Base-by-base conservation (phyloP, 2,329 filamentous ascomycete species). In the Colletotrichum magnum region DNA sequence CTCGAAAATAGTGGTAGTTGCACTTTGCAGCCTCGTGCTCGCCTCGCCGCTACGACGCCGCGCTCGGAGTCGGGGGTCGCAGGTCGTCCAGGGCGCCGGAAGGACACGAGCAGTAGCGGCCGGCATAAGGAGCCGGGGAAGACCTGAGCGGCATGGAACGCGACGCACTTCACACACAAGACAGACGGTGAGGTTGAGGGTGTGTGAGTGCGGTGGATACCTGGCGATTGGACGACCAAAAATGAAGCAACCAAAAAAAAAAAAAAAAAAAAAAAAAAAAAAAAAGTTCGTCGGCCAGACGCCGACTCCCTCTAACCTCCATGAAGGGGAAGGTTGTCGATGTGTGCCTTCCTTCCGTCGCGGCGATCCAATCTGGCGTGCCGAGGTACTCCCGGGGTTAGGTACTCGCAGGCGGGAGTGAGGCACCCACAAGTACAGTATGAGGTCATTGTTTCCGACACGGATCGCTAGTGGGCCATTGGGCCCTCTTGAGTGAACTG, bases 371-470 rank as follows among this genome's bases (percentile, higher is more conserved):
- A n/a, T 24, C 45, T 48, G 45, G 45, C n/a, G 18, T 48, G 16
- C 41, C 41, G 45, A 48, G 45, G 45, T 24, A 48, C 45, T 48
- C 18, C 45, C 45, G 45, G 45, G 45, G 43, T 47, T 45, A 64
- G 60, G 47, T 48, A 58, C 52, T 64, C 18, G 41, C 26, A 39
- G 45, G 7, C 18, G 47, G 5, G 6, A n/a, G 5, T n/a, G 18
- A 58, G 13, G 48, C 43, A 39, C 12, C 9, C 3, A 10, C 15
- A 43, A 12, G 43, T n/a, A 60, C 61, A 69, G 61, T 60, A 60
- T 69, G 66, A 69, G 62, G 66, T 69, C 66, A 69, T 66, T 45
- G 36, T 59, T 57, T 28, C 4, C 50, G 16, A 45, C 62, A 69
- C 66, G 66, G 56, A 69, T n/a, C 56, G 16, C 4, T 5, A 4